Base-by-base conservation (phyloP, 2,329 filamentous ascomycete species). In the Thielaviopsis euricoi region DNA sequence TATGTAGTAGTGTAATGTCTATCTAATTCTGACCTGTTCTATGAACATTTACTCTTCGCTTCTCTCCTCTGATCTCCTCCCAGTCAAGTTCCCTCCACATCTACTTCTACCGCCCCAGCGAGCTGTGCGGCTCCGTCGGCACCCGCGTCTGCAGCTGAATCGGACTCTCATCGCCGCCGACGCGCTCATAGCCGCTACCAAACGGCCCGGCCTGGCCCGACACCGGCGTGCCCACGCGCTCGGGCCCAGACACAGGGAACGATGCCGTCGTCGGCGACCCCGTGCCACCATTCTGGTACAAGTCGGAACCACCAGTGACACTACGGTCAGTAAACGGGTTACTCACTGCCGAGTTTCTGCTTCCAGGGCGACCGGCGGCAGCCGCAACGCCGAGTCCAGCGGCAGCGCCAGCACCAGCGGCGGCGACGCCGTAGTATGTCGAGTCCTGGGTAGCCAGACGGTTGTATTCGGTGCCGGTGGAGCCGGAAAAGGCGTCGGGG, bases 401-500 rank as follows among this genome's bases (percentile, higher is more conserved):
- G 15, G 40, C 51, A 43, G 58, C 55, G 17, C 58, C 51, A 43
- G 58, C 55, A 15, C 58, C 56, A 25, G 49, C 55, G 12, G 55
- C 65, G 22, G 63, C 63, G 3, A 61, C 60, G 6, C 66, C 64
- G 59, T 65, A 69, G 46, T 57, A 57, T n/a, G 26, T 60, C 22
- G 62, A 67, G 21, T 69, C 67, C 51, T 66, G 65, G 51, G 50
- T 25, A 15, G n/a, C 37, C n/a, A 55, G 46, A 9, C 67, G 64
- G 53, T 71, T 65, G 64, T 73, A 74, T 58, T 73, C 71, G 53
- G 68, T 61, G 21, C 67, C 70, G 0, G 63, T 61, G 29, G 68
- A 65, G 53, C 65, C 68, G 52, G 64, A 62, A 60, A 77, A 72
- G 21, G 69, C 67, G 64, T 79, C 76, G 0, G 76, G 74, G 65